Conservation (phyloP, 2,329 filamentous ascomycete species). For the Colletotrichum magnum region DNA sequence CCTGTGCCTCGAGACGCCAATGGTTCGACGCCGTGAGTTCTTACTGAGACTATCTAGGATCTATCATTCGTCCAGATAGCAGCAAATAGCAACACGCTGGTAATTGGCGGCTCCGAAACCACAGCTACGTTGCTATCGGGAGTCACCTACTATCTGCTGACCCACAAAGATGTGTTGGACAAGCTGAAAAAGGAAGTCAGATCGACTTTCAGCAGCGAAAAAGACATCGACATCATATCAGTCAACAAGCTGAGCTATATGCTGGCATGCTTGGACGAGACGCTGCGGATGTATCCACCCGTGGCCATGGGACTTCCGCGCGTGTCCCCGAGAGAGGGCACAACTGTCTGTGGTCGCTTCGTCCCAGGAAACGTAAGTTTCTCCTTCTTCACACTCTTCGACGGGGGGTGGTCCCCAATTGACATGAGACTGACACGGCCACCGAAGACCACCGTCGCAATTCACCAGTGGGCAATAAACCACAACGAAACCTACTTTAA, state of each 20-base stretch:
- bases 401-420: too few species aligned
- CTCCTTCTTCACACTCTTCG: background rate
- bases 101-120: conserved; percentile 58
- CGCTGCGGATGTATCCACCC: conserved; percentile 49
- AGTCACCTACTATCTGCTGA: conserved; percentile 55
- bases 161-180: conserved; percentile 44
- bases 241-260: conserved; percentile 53
- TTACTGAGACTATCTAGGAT: conserved; percentile 40
- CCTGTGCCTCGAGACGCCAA: too few species aligned
- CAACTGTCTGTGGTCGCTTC: conserved; percentile 1
- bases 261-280: conserved; percentile 57
- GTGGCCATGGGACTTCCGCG: conserved; percentile 7
- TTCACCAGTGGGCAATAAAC: conserved; percentile 27
- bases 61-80: conserved; percentile 44
- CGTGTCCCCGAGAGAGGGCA: background rate
- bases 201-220: conserved; percentile 49
- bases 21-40: accelerated
- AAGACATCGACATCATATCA: conserved; percentile 53
- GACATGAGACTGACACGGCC: too few species aligned
- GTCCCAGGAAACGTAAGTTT: conserved; percentile 14
- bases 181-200: conserved; percentile 56
- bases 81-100: conserved; percentile 41
- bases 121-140: conserved; percentile 59
- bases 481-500: conserved; percentile 19
- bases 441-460: conserved; percentile 6